Conservation (phyloP, 2,329 filamentous ascomycete genomes). For the Colletotrichum chlorophyti region DNA sequence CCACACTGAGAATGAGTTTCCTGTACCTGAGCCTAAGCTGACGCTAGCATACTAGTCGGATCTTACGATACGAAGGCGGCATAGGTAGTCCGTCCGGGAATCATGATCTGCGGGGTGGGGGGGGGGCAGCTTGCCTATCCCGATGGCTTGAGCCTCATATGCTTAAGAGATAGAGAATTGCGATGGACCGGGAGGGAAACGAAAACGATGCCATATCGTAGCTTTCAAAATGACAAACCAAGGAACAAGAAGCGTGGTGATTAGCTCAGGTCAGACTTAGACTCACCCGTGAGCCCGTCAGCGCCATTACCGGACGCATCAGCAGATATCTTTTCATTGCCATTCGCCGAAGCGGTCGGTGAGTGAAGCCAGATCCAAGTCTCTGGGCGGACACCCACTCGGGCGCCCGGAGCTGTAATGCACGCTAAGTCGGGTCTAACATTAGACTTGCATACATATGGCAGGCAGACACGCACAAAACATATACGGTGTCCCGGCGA, state of each 20-base stretch:
- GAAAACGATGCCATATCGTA: not conserved
- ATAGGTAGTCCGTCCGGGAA: not conserved
- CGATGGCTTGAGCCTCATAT: not conserved
- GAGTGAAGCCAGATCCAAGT: not conserved
- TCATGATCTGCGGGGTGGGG: not conserved
- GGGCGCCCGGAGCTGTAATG: conserved; percentile 12
- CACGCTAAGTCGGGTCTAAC: conserved; percentile 7
- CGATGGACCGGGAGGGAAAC: not conserved
- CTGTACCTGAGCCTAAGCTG: conserved; percentile 2
- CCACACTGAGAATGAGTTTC: conserved; percentile 12
- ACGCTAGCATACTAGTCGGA: not conserved
- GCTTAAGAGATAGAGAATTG: not conserved
- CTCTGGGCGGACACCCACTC: not conserved
- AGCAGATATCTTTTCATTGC: not conserved
- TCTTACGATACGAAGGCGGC: not conserved
- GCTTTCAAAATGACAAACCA: not conserved
- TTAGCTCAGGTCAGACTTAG: not conserved
- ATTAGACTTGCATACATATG: conserved; percentile 4
- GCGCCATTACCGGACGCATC: conserved; percentile 4
- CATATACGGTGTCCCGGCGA: not conserved
- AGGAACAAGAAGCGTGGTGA: not conserved
- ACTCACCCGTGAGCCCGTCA: not conserved
- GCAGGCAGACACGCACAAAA: not conserved
- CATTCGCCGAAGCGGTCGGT: not conserved
- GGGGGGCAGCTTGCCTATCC: no score